Percentiles rank a stretch among this genome's conserved stretches.
These are phyloP conservation scores for Litchi chinensis DNA, from an alignment of 345 rosid genomes.

Conservation along the genomic window DNA sequence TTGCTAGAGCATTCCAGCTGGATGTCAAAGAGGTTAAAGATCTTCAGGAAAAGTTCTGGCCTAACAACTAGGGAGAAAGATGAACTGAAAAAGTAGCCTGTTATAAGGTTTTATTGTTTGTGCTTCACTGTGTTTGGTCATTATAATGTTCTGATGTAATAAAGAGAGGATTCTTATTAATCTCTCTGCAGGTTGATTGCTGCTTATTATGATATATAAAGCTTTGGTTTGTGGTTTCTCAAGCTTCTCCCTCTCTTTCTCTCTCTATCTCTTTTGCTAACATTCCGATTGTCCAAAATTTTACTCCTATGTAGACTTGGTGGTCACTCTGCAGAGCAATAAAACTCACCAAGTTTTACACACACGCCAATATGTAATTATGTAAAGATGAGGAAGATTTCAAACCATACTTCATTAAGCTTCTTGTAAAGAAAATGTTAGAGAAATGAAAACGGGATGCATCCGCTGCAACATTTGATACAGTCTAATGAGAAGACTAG, in stretches of 20 bases:
- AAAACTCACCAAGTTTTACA: too few species aligned
- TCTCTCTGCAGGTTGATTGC: not conserved
- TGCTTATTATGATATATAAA: not conserved
- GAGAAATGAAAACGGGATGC: not conserved
- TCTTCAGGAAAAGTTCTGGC: constrained; percentile 16
- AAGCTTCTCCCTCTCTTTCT: not conserved
- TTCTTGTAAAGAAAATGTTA: too few species aligned
- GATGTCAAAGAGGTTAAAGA: constrained; percentile 9
- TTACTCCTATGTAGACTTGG: too few species aligned
- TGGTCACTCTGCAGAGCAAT: too few species aligned
- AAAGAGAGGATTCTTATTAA: not conserved
- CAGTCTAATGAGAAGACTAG: not conserved
- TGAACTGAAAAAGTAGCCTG: not conserved
- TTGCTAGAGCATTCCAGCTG: constrained; percentile 32
- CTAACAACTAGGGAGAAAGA: not conserved
- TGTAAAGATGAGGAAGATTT: too few species aligned
- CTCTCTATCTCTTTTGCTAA: too few species aligned
- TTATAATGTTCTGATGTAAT: not conserved
- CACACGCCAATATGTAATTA: too few species aligned
- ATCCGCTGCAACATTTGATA: too few species aligned
- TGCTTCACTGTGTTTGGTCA: not conserved
- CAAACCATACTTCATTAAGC: too few species aligned
- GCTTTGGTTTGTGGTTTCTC: not conserved
- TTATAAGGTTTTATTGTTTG: not conserved
- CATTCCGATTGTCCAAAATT: too few species aligned